Evolutionary conservation across 169 alveolate genomes (phyloP).

Genomic region (Plasmodium sp.): DNA sequence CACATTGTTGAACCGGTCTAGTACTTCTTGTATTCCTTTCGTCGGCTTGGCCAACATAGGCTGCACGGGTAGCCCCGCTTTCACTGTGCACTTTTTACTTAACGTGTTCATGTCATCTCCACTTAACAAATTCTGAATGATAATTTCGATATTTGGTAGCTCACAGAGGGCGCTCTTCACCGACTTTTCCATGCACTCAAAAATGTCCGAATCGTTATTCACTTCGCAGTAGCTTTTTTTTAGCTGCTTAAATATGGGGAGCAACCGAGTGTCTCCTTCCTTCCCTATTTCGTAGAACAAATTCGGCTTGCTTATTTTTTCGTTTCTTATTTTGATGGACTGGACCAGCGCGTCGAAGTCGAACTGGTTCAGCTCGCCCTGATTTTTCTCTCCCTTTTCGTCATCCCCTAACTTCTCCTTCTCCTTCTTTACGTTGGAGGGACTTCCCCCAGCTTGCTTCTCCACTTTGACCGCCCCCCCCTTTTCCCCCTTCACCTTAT

Average conservation of each 20-base stretch:
- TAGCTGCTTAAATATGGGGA: constrained; percentile 65
- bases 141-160: constrained; percentile 93
- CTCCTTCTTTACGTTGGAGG: constrained; percentile 3
- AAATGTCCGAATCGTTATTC: constrained; percentile 65
- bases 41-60: constrained; percentile 99
- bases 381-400: not conserved
- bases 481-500: constrained; percentile 14
- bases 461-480: constrained; percentile 23
- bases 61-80: constrained; percentile 98
- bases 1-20: constrained; percentile 91
- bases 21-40: constrained; percentile 87
- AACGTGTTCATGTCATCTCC: constrained; percentile 86
- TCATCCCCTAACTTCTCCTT: not conserved
- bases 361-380: not conserved
- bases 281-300: constrained; percentile 62
- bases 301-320: constrained; percentile 62
- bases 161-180: constrained; percentile 93
- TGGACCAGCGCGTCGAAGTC: constrained; percentile 16
- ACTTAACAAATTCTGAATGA: constrained; percentile 90
- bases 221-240: constrained; percentile 56
- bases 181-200: constrained; percentile 88
- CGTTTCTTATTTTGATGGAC: constrained; percentile 29
- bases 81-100: constrained; percentile 91
- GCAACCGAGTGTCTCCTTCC: constrained; percentile 60
- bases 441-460: constrained; percentile 15